Conservation (phyloP, 148 eudicot genomes). For the Vaccinium macrocarpon region DNA sequence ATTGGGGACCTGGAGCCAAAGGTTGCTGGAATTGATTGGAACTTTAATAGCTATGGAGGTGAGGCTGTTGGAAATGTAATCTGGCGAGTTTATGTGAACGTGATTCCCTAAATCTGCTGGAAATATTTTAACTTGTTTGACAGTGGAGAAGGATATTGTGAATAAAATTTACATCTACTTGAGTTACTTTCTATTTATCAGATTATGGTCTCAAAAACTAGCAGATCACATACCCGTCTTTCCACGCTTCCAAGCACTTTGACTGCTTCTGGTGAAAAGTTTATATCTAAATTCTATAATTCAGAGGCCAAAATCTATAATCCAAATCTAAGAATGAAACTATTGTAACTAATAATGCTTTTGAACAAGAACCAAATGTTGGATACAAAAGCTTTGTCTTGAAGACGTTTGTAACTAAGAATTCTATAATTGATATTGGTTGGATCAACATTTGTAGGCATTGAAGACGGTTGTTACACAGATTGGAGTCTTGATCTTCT, state of each 20-base stretch:
- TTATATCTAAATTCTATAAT: neutral
- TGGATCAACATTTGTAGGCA: slow-evolving; percentile 41
- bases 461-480: slow-evolving; percentile 83
- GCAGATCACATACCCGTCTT: too few species aligned
- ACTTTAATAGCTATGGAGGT: slow-evolving; percentile 96
- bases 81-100: neutral
- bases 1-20: slow-evolving; percentile 26
- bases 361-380: neutral
- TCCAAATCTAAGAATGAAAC: neutral
- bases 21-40: slow-evolving; percentile 93
- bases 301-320: too few species aligned
- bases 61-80: slow-evolving; percentile 17
- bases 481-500: slow-evolving; percentile 87
- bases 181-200: too few species aligned
- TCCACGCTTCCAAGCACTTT: neutral
- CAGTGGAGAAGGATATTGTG: too few species aligned
- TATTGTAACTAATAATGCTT: neutral
- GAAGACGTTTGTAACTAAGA: neutral
- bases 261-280: neutral
- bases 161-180: too few species aligned
- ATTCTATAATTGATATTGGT: neutral
- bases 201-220: too few species aligned
- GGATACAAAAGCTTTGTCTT: neutral
- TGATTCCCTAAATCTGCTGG: neutral
- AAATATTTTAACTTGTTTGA: too few species aligned